Conservation (phyloP, 345 rosid species). For the Adansonia digitata region DNA sequence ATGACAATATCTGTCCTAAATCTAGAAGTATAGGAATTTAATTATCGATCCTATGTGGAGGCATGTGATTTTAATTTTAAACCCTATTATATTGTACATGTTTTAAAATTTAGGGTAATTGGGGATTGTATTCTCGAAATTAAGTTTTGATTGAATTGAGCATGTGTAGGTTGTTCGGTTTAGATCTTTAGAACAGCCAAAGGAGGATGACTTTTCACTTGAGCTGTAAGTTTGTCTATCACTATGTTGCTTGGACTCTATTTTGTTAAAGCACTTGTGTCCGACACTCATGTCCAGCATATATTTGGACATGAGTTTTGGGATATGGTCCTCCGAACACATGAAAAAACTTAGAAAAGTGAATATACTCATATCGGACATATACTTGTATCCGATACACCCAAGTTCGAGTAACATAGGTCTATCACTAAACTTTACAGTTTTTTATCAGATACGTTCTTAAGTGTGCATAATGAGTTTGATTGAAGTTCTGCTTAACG, state of each 20-base stretch:
- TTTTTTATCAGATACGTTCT: background rate
- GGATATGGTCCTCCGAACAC: too few species aligned
- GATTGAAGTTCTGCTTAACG: slow-evolving; percentile 16
- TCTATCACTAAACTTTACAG: background rate
- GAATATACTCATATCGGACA: too few species aligned
- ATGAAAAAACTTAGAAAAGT: too few species aligned
- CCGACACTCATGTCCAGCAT: too few species aligned
- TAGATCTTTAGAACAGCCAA: slow-evolving; percentile 60
- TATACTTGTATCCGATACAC: too few species aligned
- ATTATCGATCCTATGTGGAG: background rate
- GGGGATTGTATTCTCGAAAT: background rate
- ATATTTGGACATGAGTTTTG: too few species aligned
- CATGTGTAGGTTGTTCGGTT: slow-evolving; percentile 51
- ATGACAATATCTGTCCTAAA: background rate
- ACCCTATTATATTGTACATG: background rate
- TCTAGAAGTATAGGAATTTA: background rate
- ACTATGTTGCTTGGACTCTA: too few species aligned
- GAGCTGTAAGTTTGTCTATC: slow-evolving; percentile 62
- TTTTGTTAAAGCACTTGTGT: too few species aligned
- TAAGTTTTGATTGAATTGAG: background rate
- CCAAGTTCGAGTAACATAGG: too few species aligned
- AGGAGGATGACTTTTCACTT: slow-evolving; percentile 64
- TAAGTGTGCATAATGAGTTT: slow-evolving; percentile 9
- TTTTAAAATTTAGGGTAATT: background rate
- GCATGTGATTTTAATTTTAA: background rate